Evolutionary conservation across 108 stramenopile species (phyloP).

Genomic region (Skeletonema menzelii): DNA sequence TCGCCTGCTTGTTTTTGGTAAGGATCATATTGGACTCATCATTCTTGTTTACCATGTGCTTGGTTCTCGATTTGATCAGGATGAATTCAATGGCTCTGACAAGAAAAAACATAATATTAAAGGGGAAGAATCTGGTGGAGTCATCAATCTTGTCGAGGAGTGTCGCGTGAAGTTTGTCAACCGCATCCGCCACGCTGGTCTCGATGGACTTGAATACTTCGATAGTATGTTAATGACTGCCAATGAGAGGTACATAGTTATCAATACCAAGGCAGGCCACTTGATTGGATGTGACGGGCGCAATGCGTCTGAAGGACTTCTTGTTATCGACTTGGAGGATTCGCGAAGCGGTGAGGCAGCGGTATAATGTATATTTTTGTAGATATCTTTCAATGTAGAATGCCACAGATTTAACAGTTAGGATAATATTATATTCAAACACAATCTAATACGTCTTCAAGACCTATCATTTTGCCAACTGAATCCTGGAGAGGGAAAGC

Average conservation of each 20-base stretch:
- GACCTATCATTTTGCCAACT: constrained; percentile 22
- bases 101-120: not conserved
- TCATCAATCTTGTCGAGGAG: constrained; percentile 18
- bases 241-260: constrained; percentile 68
- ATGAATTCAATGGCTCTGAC: constrained; percentile 8
- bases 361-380: not conserved
- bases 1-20: constrained; percentile 65
- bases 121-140: constrained; percentile 43
- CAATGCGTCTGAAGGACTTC: constrained; percentile 54
- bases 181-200: constrained; percentile 61
- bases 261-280: constrained; percentile 72
- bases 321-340: constrained; percentile 66
- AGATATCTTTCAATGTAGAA: not conserved
- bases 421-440: not conserved
- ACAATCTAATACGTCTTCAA: constrained; percentile 8
- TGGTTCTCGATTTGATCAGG: constrained; percentile 34
- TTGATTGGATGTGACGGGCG: constrained; percentile 42
- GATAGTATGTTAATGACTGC: constrained; percentile 61
- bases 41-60: constrained; percentile 66
- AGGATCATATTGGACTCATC: constrained; percentile 68
- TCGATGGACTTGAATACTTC: constrained; percentile 59
- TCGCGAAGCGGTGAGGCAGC: not conserved
- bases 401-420: not conserved
- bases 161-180: constrained; percentile 48
- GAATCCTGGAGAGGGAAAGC: constrained; percentile 14